Evolutionary conservation across 495 filamentous ascomycete genomes (phyloP), one percentile per base, ranked within the genome.

Genomic region (Chaetomium tenue): DNA sequence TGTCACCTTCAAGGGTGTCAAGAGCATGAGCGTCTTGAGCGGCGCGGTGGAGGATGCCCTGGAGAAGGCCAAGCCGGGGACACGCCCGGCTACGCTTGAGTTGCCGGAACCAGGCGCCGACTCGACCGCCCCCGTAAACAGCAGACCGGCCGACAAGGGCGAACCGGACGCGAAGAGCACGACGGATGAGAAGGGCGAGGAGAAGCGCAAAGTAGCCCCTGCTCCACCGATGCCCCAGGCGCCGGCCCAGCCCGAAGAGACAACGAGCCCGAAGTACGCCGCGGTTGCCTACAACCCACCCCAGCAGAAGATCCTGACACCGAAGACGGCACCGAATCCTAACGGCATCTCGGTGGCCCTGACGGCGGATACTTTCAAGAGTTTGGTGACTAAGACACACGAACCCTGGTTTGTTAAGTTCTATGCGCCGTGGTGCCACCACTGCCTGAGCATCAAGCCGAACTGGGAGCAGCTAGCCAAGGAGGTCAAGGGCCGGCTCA

Each of bases 351-450:
- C 91, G 16, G 79, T 89, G 15, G 78, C 88, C 12, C 84, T 98
- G 22, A 89, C 87, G 22, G 87, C 90, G 25, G 93, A 98, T 72
- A 89, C 79, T 65, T 98, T 98, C 80, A 88, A 93, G 73, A 88
- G 84, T 58, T 78, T 86, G 33, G 93, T 98, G 26, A 96, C 91
- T 5, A 89, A 87, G 71, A 91, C 92, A 0, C 86, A 89, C 51
- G 92, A 98, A 52, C 89, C 92, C 18, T 98, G 94, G 94, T 97
- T 98, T 70, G 87, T 98, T 77, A 98, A 98, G 73, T 98, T 98
- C 74, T 98, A 97, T 75, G 93, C 91, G 28, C 94, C 94, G 1
- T 98, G 94, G 94, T 98, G 94, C 74, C 85, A 85, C 63, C 94
- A 98, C 75, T 98, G 94, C 75, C 89, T 97, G 73, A 90, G 90